A percentile compares a stretch with the other conserved stretches of the same genome.
Conservation (phyloP, 2,329 filamentous ascomycete species). For the Septoria petroselini region DNA sequence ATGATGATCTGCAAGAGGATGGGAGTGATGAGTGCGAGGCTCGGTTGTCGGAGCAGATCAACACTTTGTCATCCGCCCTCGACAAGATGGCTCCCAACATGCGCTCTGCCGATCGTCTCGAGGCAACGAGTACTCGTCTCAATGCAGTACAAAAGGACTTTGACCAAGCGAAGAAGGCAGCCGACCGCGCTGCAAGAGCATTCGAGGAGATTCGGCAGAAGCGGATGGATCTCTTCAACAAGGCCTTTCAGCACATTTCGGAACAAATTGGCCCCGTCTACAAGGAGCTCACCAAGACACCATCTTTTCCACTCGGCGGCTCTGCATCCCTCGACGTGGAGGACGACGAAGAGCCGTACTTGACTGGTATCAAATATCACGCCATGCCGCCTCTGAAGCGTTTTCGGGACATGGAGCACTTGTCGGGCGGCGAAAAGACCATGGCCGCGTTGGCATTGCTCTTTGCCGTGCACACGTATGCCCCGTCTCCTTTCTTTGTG, state of each 20-base stretch:
- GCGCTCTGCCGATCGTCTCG: slow-evolving; percentile 87
- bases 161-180: slow-evolving; percentile 72
- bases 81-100: slow-evolving; percentile 97
- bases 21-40: slow-evolving; percentile 70
- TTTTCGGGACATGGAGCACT: slow-evolving; percentile 98
- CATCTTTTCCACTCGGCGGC: slow-evolving; percentile 90
- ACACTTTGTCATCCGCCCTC: slow-evolving; percentile 69
- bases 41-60: slow-evolving; percentile 72
- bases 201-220: slow-evolving; percentile 80
- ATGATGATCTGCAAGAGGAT: slow-evolving; percentile 77
- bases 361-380: slow-evolving; percentile 95
- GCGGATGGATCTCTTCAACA: slow-evolving; percentile 89
- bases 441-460: slow-evolving; percentile 96
- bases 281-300: slow-evolving; percentile 86
- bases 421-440: slow-evolving; percentile 96
- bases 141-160: slow-evolving; percentile 85
- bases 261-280: slow-evolving; percentile 93
- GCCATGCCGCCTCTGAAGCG: slow-evolving; percentile 98
- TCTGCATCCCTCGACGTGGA: slow-evolving; percentile 87
- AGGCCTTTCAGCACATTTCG: slow-evolving; percentile 90
- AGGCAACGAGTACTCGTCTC: slow-evolving; percentile 78
- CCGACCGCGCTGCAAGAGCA: slow-evolving; percentile 72
- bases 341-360: slow-evolving; percentile 92
- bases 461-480: slow-evolving; percentile 95
- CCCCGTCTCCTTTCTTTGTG: slow-evolving; percentile 95